phyloP scores from a whole-genome alignment of 352 stramenopile genomes.

The Pythium biforme region DNA sequence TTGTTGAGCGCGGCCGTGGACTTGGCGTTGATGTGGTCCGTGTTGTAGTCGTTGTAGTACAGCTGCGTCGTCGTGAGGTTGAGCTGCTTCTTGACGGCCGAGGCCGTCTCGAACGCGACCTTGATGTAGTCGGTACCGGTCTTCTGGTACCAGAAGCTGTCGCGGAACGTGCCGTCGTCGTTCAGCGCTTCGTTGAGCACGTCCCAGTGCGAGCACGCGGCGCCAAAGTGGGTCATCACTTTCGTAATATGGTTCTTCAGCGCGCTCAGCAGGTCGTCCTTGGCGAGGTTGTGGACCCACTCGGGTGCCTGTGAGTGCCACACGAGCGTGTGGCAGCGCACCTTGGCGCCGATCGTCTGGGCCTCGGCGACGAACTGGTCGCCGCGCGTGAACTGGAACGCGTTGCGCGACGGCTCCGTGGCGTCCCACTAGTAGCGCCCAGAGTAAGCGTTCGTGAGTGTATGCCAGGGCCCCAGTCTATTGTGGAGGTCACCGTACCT shows the following conservation, averaged over 20 bases:
- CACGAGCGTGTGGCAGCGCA: not conserved
- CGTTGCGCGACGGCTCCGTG: not conserved
- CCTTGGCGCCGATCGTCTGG: not conserved
- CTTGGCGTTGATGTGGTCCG: not conserved
- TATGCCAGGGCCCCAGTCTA: too few species aligned
- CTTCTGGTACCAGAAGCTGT: not conserved
- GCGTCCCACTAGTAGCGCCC: not conserved
- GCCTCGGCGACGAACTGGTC: not conserved
- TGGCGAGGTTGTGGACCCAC: conserved; percentile 6
- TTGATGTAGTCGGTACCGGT: not conserved
- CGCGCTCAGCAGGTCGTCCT: not conserved
- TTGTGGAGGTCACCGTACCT: not conserved
- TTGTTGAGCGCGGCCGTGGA: not conserved
- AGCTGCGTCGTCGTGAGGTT: not conserved
- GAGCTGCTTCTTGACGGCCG: not conserved
- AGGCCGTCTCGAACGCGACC: not conserved
- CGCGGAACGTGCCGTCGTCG: not conserved
- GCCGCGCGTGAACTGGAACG: conserved; percentile 1
- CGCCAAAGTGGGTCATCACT: not conserved
- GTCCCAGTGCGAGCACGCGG: not conserved
- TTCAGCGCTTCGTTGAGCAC: not conserved
- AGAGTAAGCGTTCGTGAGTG: too few species aligned
- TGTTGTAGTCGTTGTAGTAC: not conserved
- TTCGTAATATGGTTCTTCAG: not conserved
- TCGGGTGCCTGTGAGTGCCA: not conserved